Evolutionary conservation across 2,329 filamentous ascomycete genomes (phyloP).

Genomic region (Botrytis elliptica): DNA sequence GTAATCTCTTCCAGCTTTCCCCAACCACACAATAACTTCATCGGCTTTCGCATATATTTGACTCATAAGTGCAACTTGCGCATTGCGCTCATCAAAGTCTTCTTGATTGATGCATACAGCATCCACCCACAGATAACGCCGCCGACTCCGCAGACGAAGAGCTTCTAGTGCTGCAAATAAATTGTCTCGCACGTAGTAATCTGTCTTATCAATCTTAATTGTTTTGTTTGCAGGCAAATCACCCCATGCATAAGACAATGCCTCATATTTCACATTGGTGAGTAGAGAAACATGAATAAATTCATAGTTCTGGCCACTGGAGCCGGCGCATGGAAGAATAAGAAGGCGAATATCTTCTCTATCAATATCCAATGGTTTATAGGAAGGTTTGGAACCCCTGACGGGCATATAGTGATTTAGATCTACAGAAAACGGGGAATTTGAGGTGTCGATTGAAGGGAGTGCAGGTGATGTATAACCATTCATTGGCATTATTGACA

Average conservation of each 20-base stretch:
- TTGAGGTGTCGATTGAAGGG: neutral
- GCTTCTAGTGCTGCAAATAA: conserved; percentile 12
- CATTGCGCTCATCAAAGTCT: conserved; percentile 20
- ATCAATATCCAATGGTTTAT: conserved; percentile 1
- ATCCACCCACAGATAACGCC: conserved; percentile 18
- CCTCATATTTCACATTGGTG: conserved; percentile 19
- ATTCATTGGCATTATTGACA: neutral
- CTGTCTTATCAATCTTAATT: conserved; percentile 10
- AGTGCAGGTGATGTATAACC: neutral
- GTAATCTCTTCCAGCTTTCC: conserved; percentile 19
- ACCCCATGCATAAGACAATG: conserved; percentile 24
- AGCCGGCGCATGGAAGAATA: conserved; percentile 6
- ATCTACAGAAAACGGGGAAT: conserved; percentile 6
- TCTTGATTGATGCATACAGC: conserved; percentile 21
- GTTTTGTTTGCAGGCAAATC: conserved; percentile 7
- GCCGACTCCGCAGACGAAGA: conserved; percentile 3
- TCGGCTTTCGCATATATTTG: conserved; percentile 15
- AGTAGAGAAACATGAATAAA: conserved; percentile 22
- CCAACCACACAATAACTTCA: conserved; percentile 18
- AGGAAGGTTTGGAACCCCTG: neutral
- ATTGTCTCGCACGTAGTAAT: conserved; percentile 14
- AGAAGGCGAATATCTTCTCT: conserved; percentile 15
- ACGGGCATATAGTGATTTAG: neutral
- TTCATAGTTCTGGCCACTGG: neutral
- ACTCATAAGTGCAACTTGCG: conserved; percentile 18